phyloP scores from a whole-genome alignment of 2,329 filamentous ascomycete species.

The Alternaria sp. region DNA sequence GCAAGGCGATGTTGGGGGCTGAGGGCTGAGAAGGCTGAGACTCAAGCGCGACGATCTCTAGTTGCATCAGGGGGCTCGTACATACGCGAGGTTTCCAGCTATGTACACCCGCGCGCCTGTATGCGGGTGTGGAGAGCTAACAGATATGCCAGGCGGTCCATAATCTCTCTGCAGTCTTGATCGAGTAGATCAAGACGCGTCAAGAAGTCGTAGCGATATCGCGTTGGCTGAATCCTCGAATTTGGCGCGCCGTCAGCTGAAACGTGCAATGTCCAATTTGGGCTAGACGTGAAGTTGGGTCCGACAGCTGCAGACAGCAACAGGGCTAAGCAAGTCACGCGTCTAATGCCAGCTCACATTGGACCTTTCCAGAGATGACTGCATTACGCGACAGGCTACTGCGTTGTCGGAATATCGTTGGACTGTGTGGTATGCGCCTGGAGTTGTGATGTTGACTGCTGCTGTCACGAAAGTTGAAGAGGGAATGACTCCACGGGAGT shows the following conservation, averaged over 20 bases:
- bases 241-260: conserved; percentile 1
- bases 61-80: not conserved
- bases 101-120: not conserved
- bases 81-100: not conserved
- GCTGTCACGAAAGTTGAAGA: not conserved
- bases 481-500: not conserved
- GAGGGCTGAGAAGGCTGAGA: conserved; percentile 7
- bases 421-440: not conserved
- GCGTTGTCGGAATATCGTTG: not conserved
- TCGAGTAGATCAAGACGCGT: not conserved
- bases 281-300: conserved; percentile 3
- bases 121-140: not conserved
- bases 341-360: not conserved
- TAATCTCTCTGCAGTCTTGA: not conserved
- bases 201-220: not conserved
- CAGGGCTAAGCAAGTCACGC: not conserved
- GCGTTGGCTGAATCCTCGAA: not conserved
- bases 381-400: not conserved
- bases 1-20: conserved; percentile 5
- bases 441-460: not conserved
- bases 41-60: conserved; percentile 2
- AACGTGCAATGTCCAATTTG: conserved; percentile 3
- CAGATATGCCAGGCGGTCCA: not conserved
- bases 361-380: not conserved
- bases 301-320: not conserved